Evolutionary conservation across 208 protist species (phyloP), one percentile per base, ranked within the genome.

Genomic region (Wallacemonas sp.): DNA sequence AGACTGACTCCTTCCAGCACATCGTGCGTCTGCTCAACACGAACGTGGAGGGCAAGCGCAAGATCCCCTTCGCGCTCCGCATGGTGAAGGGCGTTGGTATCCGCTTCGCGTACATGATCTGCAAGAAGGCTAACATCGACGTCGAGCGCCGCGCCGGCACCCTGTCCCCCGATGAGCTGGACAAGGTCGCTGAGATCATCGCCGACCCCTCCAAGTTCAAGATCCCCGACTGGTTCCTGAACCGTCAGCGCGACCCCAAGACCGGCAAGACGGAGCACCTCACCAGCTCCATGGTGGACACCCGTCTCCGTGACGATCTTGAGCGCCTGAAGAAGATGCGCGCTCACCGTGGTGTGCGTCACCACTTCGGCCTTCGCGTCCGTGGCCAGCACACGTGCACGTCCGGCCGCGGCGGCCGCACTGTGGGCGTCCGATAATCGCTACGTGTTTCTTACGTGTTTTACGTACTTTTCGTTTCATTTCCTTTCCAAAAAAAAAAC

Each of bases 301-400:
- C 89, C 70, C 98, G 98, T 77, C 86, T 99, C 41, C 98, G 99
- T 92, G 98, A 99, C 64, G 99, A 99, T 79, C 84, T 99, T 44
- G 98, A 99, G 93, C 91, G 98, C 74, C 88, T 99, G 74, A 99
- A 99, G 92, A 99, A 99, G 94, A 99, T 99, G 72, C 89, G 97
- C 59, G 86, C 87, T 49, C 96, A 99, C 85, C 88, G 99, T 86
- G 99, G 98, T 99, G 85, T 99, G 48, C 96, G 99, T 77, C 99
- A 99, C 91, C 89, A 91, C 74, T 99, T 95, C 82, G 97, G 98
- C 68, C 87, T 99, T 59, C 97, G 97, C 72, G 99, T 99, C 68
- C 96, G 99, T 84, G 99, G 99, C 84, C 99, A 99, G 95, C 98
- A 99, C 92, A 99, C 99, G 32, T 99, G 99, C 97, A 99, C 98